A percentile compares a stretch with the other conserved stretches of the same genome.
Conservation (phyloP, 1,284 basidiomycete species). For the Tilletia indica region DNA sequence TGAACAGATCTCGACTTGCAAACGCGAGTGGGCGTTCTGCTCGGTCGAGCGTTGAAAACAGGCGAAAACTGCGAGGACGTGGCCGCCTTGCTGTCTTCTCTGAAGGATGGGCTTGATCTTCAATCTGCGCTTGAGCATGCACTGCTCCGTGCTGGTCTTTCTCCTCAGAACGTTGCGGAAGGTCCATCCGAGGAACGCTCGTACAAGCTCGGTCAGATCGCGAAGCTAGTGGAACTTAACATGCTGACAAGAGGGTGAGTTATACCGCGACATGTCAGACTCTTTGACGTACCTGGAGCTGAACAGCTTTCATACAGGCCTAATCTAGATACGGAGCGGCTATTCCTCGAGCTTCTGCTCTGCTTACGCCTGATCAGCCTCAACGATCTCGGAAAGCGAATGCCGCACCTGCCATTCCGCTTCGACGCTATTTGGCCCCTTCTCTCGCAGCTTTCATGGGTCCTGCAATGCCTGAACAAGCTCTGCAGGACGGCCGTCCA, state of each 20-base stretch:
- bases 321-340: background rate
- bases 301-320: background rate
- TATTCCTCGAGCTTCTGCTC: conserved; percentile 11
- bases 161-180: too few species aligned
- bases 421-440: conserved; percentile 15
- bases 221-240: background rate
- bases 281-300: background rate
- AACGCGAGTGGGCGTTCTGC: background rate
- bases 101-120: too few species aligned
- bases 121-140: too few species aligned
- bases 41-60: background rate
- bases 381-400: conserved; percentile 1
- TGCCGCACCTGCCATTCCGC: conserved; percentile 3
- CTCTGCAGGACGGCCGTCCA: conserved; percentile 11
- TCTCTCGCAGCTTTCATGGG: conserved; percentile 7
- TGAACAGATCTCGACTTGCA: background rate
- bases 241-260: background rate
- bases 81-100: too few species aligned
- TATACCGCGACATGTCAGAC: background rate
- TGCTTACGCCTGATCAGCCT: conserved; percentile 1
- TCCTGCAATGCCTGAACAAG: conserved; percentile 2
- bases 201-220: background rate
- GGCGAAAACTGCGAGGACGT: background rate
- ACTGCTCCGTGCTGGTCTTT: too few species aligned
- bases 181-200: background rate